Base-by-base conservation (phyloP, 345 rosid species). In the Moricandia arvensis region DNA sequence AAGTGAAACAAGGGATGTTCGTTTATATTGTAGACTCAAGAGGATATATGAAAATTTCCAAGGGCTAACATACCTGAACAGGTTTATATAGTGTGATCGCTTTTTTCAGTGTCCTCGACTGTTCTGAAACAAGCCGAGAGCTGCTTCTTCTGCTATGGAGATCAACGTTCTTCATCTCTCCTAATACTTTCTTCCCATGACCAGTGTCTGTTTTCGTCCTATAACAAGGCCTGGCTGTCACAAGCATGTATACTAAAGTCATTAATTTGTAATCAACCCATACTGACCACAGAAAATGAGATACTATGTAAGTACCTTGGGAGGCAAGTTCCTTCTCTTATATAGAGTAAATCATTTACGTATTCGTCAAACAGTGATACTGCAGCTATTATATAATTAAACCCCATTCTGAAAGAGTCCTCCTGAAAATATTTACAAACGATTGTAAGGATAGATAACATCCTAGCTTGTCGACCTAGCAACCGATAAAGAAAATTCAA, bases 151-250 rank as follows among this genome's bases (percentile, higher is more conserved):
- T 80, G 64, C 62, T 83, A 80, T 79, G 78, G 31, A 75, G 34
- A 63, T 78, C 85, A 60, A 41, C 77, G 35, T 71, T 75, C 37
- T 57, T 63, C 11, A 57, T 80, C 63, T 84, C 84, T 21, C 79
- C 84, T 7, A 24, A 29, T 66, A 67, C 79, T 35, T 71, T 73
- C 5, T 45, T 81, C 69, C 78, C 86, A 10, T 47, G 67, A 79
- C 26, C 63, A 38, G 76, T 37, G 33, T 63, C 72, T 79, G 72
- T 63, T 33, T 80, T 83, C 73, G 49, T 84, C 43, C 88, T 84
- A 77, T 88, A 91, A 61, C 79, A 75, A 45, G 94, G 97, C 93
- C 97, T 91, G 86, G 93, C 84, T 83, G 88, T 74, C 91, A 71
- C 84, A 84, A 62, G 13, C 63, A 68, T 35, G 35, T 71, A 57